Evolutionary conservation across 768 basidiomycete species (phyloP), one percentile per base, ranked within the genome.

Genomic region (Fomitopsis pulvina): DNA sequence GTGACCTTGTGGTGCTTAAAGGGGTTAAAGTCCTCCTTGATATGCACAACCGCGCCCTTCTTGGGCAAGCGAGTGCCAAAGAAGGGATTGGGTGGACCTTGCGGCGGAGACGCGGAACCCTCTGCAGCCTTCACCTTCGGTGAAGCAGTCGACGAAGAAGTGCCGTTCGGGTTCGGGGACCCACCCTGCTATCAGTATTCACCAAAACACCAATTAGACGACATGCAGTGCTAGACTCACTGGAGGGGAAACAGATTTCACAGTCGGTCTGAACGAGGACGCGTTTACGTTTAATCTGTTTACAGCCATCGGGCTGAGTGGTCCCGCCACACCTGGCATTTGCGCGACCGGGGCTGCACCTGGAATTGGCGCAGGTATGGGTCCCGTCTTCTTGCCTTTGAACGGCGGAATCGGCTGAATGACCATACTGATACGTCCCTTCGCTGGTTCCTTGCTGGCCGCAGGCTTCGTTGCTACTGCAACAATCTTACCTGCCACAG

Each of bases 21-120:
- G 14, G 95, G 93, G 65, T 94, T 96, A 64, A 99, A 99, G 63
- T 97, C 95, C 58, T 96, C 92, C 70, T 95, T 91, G 66, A 95
- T 79, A 63, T 91, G 86, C 29, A 94, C 85, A 21, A 41, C 29
- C 14, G 80, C 75, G 2, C 76, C 77, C 69, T 87, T 89, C 76
- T 92, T 92, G 64, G 83, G 78, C 18, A 72, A 64, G 29, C 86
- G 84, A 26, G 80, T 73, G 26, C 92, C 89, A 61, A 96, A 98
- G 84, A 97, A 98, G 16, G 91, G 85, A 62, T 96, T 90, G 27
- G 83, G 80, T 9, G 76, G 66, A 22, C 78, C 51, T 43, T 74
- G 71, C n/a, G 68, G 58, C 10, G 52, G 29, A 28, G 49, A 54
- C 40, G 52, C 41, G 49, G 44, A 55, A 47, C 73, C 62, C 56